phyloP scores from a whole-genome alignment of 139 green algal species.

The Volvox africanus region DNA sequence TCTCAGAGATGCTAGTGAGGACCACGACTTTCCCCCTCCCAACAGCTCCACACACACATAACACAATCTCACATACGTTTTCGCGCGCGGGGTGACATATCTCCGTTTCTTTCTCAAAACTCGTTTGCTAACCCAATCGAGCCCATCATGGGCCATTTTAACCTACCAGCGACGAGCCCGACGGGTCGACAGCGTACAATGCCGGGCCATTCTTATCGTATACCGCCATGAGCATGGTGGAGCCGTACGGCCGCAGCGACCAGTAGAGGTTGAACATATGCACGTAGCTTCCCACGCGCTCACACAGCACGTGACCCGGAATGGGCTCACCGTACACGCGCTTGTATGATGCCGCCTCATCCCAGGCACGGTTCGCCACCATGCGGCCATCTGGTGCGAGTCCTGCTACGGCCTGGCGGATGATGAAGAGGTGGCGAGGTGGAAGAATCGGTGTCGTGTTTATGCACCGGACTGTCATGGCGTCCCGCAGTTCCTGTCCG shows the following conservation, averaged over 20 bases:
- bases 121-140: too few species aligned
- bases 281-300: conserved; percentile 92
- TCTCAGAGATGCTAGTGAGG: too few species aligned
- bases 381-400: conserved; percentile 87
- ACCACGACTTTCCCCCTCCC: too few species aligned
- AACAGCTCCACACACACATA: too few species aligned
- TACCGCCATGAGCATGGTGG: conserved; percentile 81
- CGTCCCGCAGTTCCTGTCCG: background rate
- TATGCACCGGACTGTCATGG: too few species aligned
- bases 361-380: conserved; percentile 86
- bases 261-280: conserved; percentile 99
- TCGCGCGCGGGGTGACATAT: too few species aligned
- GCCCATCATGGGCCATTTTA: too few species aligned
- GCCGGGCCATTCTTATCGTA: conserved; percentile 84
- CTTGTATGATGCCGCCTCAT: conserved; percentile 87
- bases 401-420: conserved; percentile 71
- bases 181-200: conserved; percentile 94
- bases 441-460: too few species aligned
- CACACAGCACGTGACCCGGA: conserved; percentile 89
- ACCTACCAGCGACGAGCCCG: conserved; percentile 64
- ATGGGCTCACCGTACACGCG: conserved; percentile 95
- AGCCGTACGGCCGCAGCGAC: conserved; percentile 90
- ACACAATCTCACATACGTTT: too few species aligned
- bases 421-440: too few species aligned
- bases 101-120: too few species aligned